Evolutionary conservation across 192 early-diverging fungal species (phyloP), one percentile per base, ranked within the genome.

Genomic region (Pilaira anomala): DNA sequence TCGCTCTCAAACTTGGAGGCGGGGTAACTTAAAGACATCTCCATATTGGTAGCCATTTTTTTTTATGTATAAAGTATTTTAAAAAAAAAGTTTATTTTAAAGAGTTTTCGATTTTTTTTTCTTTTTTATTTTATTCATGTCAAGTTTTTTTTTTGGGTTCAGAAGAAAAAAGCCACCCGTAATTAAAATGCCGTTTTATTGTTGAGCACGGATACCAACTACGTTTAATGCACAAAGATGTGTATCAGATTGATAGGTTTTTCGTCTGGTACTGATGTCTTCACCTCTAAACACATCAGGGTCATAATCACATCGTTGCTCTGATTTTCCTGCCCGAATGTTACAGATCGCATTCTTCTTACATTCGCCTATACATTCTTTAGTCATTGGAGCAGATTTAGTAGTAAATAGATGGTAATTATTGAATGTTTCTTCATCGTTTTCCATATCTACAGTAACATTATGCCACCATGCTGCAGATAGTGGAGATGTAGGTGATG

Each of bases 1-100:
- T 88, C 87, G 29, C 75, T 40, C 26, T 76, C 76, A 24, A 79
- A 83, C 68, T 83, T 83, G 52, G 78, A 66, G 28, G 65, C 65
- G 1, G 74, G 65, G 22, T 76, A 76, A 49, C 44, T 36, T 8
- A 63, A 44, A n/a, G 68, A 67, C 40, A 76, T 30, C 46, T 73
- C 71, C 71, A 73, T 73, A 28, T 40, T 49, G 18, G 44, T 13
- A 54, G 67, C 26, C 67, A 69, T 69, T 22, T 25, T 61, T 55
- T 16, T 36, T 28, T 7, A 36, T 16, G 28, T 16, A 36, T 30
- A 9, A 16, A 16, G 14, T 19, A 46, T 12, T 19, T 6, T n/a
- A 7, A 46, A 46, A 19, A 46, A 46, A 46, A 46, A 46, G 45
- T 19, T 19, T 19, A 16, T 12, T 19, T 7, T 19, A 16, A 46